phyloP scores from a whole-genome alignment of 192 early-diverging fungal genomes.

The Thamnidium elegans region DNA sequence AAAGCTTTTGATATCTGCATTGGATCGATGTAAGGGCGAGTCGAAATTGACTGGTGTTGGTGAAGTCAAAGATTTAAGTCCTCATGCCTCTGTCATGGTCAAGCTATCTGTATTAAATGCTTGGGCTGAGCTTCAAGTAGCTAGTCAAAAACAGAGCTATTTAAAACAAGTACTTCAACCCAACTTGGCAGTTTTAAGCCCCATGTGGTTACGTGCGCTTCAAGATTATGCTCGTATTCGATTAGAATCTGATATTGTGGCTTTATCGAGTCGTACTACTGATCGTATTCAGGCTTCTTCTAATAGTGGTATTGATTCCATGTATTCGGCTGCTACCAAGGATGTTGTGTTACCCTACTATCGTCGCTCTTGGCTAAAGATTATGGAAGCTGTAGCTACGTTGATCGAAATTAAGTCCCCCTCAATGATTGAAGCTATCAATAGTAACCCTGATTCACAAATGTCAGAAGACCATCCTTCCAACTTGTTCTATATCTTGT shows the following conservation, averaged over 20 bases:
- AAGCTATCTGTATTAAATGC: constrained; percentile 71
- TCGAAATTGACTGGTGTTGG: constrained; percentile 46
- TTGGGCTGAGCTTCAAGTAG: constrained; percentile 76
- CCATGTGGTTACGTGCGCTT: constrained; percentile 61
- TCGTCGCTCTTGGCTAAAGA: constrained; percentile 55
- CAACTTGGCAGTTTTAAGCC: constrained; percentile 47
- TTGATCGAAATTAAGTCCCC: constrained; percentile 44
- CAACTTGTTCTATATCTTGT: constrained; percentile 60
- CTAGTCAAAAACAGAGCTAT: constrained; percentile 60
- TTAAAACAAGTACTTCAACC: constrained; percentile 62
- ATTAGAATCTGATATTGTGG: constrained; percentile 57
- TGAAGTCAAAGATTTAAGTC: constrained; percentile 57
- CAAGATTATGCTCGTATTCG: constrained; percentile 63
- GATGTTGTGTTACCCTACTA: constrained; percentile 67
- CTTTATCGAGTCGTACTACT: constrained; percentile 25
- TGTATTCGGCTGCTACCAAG: constrained; percentile 63
- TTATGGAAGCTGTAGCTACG: constrained; percentile 54
- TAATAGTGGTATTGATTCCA: constrained; percentile 49
- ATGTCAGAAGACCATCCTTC: constrained; percentile 20
- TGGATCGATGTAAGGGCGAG: constrained; percentile 69
- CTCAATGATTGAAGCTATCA: constrained; percentile 46
- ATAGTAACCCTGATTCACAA: constrained; percentile 23
- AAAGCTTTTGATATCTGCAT: constrained; percentile 62
- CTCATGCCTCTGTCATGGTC: constrained; percentile 79
- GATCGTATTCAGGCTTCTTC: constrained; percentile 37